These are phyloP conservation scores for Saccharomyces mikatae DNA, from an alignment of 805 yeast genomes.

Conservation along the genomic window DNA sequence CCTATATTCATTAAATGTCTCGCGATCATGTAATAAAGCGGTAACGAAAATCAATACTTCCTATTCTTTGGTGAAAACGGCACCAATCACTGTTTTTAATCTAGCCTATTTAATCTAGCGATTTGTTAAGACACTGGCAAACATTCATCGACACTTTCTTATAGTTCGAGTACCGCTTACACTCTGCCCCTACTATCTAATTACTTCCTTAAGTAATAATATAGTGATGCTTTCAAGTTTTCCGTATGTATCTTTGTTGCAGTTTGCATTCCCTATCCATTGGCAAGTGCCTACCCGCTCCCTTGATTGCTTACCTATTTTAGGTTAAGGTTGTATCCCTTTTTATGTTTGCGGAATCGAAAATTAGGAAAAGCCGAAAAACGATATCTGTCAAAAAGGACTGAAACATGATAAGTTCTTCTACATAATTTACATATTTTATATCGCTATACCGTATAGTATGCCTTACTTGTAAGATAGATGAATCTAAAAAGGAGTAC, in stretches of 20 bases:
- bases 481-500: not conserved
- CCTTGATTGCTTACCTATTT: not conserved
- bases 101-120: not conserved
- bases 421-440: not conserved
- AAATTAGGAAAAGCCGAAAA: not conserved
- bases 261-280: not conserved
- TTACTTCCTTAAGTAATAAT: not conserved
- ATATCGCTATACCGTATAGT: not conserved
- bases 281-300: not conserved
- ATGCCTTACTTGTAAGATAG: not conserved
- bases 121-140: not conserved
- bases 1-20: conserved; percentile 40
- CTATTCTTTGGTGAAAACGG: not conserved
- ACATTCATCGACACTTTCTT: not conserved
- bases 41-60: not conserved
- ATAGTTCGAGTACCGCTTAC: not conserved
- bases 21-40: conserved; percentile 85
- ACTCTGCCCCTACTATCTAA: not conserved
- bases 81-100: not conserved
- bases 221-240: not conserved
- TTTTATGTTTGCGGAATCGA: not conserved
- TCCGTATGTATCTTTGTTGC: not conserved
- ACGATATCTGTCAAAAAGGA: not conserved
- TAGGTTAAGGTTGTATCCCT: not conserved
- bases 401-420: not conserved